phyloP scores from a whole-genome alignment of 2,329 filamentous ascomycete genomes.

The Fusarium setosum region DNA sequence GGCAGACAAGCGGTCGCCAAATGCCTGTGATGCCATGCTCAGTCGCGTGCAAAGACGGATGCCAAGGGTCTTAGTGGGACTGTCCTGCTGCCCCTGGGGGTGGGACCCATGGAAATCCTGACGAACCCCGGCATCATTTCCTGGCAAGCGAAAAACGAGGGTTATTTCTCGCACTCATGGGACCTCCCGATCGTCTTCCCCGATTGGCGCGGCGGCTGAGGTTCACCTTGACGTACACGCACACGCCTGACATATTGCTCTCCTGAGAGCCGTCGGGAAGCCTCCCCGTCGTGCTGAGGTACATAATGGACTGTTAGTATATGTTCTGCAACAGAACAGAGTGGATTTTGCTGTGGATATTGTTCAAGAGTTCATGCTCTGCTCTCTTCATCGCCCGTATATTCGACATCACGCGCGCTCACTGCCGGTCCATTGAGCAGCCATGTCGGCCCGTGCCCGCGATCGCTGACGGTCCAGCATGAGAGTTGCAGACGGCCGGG shows the following conservation, averaged over 20 bases:
- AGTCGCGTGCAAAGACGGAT: background rate
- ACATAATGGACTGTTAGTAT: background rate
- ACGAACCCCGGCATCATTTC: constrained; percentile 9
- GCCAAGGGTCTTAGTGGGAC: background rate
- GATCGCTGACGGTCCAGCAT: background rate
- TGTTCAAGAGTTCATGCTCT: constrained; percentile 3
- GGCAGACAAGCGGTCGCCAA: constrained; percentile 5
- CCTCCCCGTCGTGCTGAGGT: background rate
- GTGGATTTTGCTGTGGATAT: constrained; percentile 11
- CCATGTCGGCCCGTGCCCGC: constrained; percentile 11
- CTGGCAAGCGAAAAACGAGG: constrained; percentile 5
- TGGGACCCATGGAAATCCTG: constrained; percentile 4
- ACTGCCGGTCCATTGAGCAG: constrained; percentile 11
- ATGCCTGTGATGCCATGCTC: constrained; percentile 4
- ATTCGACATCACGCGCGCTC: constrained; percentile 8
- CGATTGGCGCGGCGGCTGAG: constrained; percentile 20
- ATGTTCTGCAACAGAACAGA: background rate
- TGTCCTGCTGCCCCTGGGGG: constrained; percentile 4
- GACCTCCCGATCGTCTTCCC: background rate
- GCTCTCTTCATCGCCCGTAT: constrained; percentile 11
- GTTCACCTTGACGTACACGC: background rate
- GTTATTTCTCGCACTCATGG: constrained; percentile 5
- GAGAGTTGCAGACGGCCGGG: background rate
- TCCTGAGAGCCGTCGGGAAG: background rate
- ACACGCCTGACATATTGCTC: background rate